phyloP scores from a whole-genome alignment of 805 yeast species.

The Saccharomyces kudriavzevii region DNA sequence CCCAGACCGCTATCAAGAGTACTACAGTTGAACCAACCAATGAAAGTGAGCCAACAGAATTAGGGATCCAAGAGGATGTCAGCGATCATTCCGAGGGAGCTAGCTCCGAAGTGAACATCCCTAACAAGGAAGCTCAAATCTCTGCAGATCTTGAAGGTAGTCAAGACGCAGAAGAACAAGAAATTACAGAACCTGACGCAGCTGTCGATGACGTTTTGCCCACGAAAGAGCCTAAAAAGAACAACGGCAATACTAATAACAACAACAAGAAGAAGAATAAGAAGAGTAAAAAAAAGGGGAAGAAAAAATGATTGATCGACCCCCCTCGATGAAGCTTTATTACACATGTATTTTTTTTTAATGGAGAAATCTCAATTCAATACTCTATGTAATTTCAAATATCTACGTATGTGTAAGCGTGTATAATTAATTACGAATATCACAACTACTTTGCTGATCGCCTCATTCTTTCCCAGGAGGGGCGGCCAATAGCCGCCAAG shows the following conservation, averaged over 20 bases:
- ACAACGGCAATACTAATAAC: not conserved
- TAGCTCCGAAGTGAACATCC: not conserved
- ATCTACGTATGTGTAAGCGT: not conserved
- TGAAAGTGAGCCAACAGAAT: conserved; percentile 1
- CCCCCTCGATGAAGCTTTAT: not conserved
- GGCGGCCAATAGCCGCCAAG: not conserved
- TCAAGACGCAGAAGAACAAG: not conserved
- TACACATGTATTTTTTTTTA: not conserved
- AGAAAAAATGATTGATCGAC: conserved; percentile 1
- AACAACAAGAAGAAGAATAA: not conserved
- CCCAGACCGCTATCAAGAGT: not conserved
- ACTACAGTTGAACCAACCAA: not conserved
- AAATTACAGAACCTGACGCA: not conserved
- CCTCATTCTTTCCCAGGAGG: not conserved
- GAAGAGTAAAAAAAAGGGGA: conserved; percentile 2
- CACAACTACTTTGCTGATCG: not conserved
- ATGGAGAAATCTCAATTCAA: not conserved
- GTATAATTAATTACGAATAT: not conserved
- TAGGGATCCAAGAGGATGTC: not conserved
- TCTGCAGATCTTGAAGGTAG: not conserved
- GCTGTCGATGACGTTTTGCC: not conserved
- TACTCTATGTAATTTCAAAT: not conserved
- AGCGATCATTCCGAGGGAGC: not conserved
- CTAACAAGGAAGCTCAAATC: not conserved
- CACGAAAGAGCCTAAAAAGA: not conserved